Percentiles rank a stretch among this genome's conserved stretches.
Evolutionary conservation across 192 early-diverging fungal species (phyloP).

Genomic region (Backusella sp.): DNA sequence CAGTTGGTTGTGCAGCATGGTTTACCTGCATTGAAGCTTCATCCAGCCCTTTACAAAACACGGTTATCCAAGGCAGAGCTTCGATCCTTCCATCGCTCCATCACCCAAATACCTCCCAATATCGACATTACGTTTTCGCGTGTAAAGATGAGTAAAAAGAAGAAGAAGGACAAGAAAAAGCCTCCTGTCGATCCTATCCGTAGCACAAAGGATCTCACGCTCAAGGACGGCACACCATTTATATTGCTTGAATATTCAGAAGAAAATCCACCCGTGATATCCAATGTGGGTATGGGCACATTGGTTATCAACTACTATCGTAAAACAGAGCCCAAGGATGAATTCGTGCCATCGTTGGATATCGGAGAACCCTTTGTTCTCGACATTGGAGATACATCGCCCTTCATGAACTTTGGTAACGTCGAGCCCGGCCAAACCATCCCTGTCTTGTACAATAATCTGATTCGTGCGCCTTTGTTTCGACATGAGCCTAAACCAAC

Average conservation of each 20-base stretch:
- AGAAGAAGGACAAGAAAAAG: slow-evolving; percentile 71
- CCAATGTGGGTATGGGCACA: slow-evolving; percentile 94
- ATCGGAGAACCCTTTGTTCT: slow-evolving; percentile 85
- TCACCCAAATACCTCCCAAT: slow-evolving; percentile 62
- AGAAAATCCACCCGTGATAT: slow-evolving; percentile 91
- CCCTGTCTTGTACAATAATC: slow-evolving; percentile 89
- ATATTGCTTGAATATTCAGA: slow-evolving; percentile 93
- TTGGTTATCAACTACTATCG: slow-evolving; percentile 95
- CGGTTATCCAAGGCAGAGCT: slow-evolving; percentile 78
- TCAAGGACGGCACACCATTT: slow-evolving; percentile 83
- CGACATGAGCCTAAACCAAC: slow-evolving; percentile 63
- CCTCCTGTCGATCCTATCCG: slow-evolving; percentile 69
- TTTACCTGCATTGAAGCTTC: slow-evolving; percentile 80
- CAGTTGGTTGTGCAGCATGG: slow-evolving; percentile 84
- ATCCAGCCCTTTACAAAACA: slow-evolving; percentile 80
- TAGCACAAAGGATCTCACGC: slow-evolving; percentile 82
- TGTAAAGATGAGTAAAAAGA: slow-evolving; percentile 71
- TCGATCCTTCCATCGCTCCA: slow-evolving; percentile 87
- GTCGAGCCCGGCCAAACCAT: slow-evolving; percentile 89
- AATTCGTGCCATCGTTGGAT: slow-evolving; percentile 71
- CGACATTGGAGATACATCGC: slow-evolving; percentile 87
- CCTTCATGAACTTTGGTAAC: slow-evolving; percentile 94
- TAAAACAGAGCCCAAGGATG: slow-evolving; percentile 82
- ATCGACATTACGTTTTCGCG: slow-evolving; percentile 68
- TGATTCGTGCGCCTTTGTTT: slow-evolving; percentile 92